phyloP scores from a whole-genome alignment of 1,139 yeast genomes.

The Blastobotrys arbuscula region DNA sequence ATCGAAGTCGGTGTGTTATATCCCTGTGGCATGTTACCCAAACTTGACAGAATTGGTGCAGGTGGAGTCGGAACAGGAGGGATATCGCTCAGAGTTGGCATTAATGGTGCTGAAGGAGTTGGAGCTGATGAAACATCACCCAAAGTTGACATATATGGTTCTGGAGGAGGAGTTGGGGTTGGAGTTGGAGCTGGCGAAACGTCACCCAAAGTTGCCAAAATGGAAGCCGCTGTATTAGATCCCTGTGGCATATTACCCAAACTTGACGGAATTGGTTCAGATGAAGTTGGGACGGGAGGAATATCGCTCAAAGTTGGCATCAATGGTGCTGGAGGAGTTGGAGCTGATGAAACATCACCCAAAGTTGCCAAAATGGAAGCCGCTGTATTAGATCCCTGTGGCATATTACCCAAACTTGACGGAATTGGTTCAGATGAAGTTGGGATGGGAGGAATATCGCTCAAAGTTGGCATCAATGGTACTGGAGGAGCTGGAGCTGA shows the following conservation, averaged over 20 bases:
- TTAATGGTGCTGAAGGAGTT: no score
- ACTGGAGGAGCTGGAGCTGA: conserved; percentile 12
- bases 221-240: conserved; percentile 2
- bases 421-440: conserved; percentile 13
- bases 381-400: background rate
- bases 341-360: background rate
- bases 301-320: no score
- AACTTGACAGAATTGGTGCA: conserved; percentile 7
- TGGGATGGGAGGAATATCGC: no score
- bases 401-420: conserved; percentile 6
- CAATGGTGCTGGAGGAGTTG: background rate
- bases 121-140: no score
- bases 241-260: conserved; percentile 3
- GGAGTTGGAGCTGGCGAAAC: conserved; percentile 10
- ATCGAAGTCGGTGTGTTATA: no score
- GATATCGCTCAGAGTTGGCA: no score
- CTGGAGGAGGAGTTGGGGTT: conserved; percentile 7
- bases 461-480: background rate
- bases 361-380: conserved; percentile 1
- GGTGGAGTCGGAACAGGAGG: conserved; percentile 5
- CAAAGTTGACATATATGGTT: no score
- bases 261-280: no score
- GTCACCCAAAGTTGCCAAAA: conserved; percentile 6
- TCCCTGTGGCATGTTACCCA: conserved; percentile 9
- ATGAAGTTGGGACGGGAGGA: no score